These are phyloP conservation scores for Casuarina equisetifolia DNA, from an alignment of 306 rosid species.

Conservation along the genomic window DNA sequence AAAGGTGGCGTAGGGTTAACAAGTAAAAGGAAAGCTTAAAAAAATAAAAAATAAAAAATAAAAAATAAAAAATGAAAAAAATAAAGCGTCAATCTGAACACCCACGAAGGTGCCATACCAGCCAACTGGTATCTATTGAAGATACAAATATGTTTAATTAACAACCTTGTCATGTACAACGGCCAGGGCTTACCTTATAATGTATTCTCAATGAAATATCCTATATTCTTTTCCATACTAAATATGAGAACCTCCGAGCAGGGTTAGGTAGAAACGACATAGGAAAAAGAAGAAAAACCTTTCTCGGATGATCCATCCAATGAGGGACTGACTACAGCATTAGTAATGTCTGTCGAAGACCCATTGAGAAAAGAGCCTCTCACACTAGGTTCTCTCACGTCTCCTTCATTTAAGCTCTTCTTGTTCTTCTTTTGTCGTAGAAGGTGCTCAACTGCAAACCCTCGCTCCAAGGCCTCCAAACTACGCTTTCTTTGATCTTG, in stretches of 20 bases:
- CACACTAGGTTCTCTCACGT: slow-evolving; percentile 17
- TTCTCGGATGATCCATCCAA: slow-evolving; percentile 30
- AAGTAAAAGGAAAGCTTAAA: background rate
- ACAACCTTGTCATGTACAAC: background rate
- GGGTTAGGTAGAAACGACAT: background rate
- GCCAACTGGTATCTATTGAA: background rate
- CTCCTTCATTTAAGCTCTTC: slow-evolving; percentile 21
- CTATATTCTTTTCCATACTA: background rate
- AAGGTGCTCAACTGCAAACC: slow-evolving; percentile 66
- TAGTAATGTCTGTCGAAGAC: slow-evolving; percentile 18
- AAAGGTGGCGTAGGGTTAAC: background rate
- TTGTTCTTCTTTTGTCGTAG: slow-evolving; percentile 48
- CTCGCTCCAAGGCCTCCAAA: slow-evolving; percentile 77
- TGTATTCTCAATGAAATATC: background rate
- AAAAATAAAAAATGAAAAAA: background rate
- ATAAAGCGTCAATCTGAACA: background rate
- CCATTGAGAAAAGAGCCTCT: slow-evolving; percentile 27
- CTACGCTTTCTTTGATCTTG: slow-evolving; percentile 63
- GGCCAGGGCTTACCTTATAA: background rate
- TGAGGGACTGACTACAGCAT: slow-evolving; percentile 25
- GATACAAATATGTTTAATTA: background rate
- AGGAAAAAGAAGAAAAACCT: slow-evolving; percentile 34
- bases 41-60: too few relatives aligned
- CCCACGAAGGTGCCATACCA: background rate
- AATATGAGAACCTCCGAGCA: background rate